phyloP scores from a whole-genome alignment of 2,329 filamentous ascomycete genomes.

The Venturia effusa region DNA sequence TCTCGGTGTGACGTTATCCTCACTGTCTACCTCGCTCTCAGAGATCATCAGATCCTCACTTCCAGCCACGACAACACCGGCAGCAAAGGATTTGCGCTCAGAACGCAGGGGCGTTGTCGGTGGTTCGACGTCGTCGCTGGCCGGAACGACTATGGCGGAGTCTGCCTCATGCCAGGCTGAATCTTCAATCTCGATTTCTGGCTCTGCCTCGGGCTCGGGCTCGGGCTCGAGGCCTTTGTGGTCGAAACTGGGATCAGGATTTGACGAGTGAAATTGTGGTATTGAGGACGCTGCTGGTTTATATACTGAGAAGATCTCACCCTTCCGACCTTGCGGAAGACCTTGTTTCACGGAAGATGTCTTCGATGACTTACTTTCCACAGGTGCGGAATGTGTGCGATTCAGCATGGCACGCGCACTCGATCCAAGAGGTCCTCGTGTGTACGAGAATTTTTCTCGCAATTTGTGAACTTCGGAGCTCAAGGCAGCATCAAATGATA shows the following conservation, averaged over 20 bases:
- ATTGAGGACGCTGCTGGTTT: not conserved
- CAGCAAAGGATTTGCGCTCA: not conserved
- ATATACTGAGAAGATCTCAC: not conserved
- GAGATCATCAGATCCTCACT: constrained; percentile 12
- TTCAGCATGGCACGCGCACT: not conserved
- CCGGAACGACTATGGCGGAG: constrained; percentile 9
- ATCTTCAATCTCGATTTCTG: constrained; percentile 3
- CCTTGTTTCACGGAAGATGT: not conserved
- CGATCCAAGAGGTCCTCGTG: not conserved
- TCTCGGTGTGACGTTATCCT: not conserved
- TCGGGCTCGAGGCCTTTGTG: not conserved
- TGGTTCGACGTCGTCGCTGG: constrained; percentile 7
- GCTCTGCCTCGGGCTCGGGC: too few relatives aligned
- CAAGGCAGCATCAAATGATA: not conserved
- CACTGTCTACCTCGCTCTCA: constrained; percentile 10
- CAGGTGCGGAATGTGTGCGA: not conserved
- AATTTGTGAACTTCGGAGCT: not conserved
- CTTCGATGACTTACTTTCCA: not conserved
- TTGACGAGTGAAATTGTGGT: not conserved
- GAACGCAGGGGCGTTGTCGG: not conserved
- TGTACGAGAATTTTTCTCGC: not conserved
- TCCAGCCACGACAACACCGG: not conserved
- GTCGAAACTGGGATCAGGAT: not conserved
- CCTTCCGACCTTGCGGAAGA: not conserved
- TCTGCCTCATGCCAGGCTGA: constrained; percentile 1